Evolutionary conservation across 202 grass and related monocot genomes (phyloP), one percentile per base, ranked within the genome.

Genomic region (Sporobolus alterniflorus): DNA sequence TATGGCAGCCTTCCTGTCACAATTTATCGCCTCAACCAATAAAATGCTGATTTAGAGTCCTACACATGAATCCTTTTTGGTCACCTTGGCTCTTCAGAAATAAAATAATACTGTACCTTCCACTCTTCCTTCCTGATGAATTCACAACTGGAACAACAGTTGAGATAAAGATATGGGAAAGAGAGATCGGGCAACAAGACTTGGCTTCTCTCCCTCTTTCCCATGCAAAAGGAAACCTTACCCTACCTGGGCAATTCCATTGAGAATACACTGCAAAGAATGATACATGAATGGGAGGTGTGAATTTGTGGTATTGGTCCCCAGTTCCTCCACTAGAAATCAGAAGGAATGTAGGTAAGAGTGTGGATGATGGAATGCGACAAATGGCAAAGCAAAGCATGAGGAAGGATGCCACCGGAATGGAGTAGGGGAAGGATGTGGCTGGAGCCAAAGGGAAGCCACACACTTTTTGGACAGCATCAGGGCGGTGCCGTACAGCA

Each of bases 391-490:
- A 82, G 78, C 83, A 78, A 68, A 67, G 66, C 66, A 78, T 33
- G 40, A 62, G 73, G 88, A 73, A 77, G 66, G 67, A 78, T 82
- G 73, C 78, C 65, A 82, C 49, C 3, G 26, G 41, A 65, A 90
- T 62, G 72, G 67, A 82, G 73, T 34, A 47, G 30, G 28, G n/a
- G 36, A 39, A 40, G 46, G 47, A 55, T 65, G 55, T 51, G 46
- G 65, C 71, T 75, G 30, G 32, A 78, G 50, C 59, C 3, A 85
- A 86, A 86, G 49, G 65, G 73, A 86, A 86, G 83, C 88, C 83
- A 90, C n/a, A n/a, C 78, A 90, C 67, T 86, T 90, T 82, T 82
- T 90, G 83, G 78, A 64, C 42, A 85, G 29, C 16, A 20, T 75
- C 16, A 79, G 21, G 62, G n/a, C n/a, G n/a, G 52, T 79, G 61